These are phyloP conservation scores for Setaria viridis DNA, from an alignment of 202 grass and related monocot genomes.

Conservation along the genomic window DNA sequence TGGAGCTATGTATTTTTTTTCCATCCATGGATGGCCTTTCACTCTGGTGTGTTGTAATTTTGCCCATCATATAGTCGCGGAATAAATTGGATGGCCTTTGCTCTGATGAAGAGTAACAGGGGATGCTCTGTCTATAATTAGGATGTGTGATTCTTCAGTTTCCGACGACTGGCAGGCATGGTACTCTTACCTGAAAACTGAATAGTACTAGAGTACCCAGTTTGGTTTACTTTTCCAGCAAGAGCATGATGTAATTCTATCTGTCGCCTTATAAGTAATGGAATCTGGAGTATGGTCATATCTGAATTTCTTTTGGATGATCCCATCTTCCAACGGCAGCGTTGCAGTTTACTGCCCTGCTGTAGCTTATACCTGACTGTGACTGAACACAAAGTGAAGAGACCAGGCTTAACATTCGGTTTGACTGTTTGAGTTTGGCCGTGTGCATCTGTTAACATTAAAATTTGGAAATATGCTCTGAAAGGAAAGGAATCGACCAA, in stretches of 20 bases:
- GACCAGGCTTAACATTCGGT: too few species aligned
- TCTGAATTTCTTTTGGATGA: background rate
- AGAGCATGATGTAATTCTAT: background rate
- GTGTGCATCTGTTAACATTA: too few species aligned
- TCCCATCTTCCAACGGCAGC: background rate
- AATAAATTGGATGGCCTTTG: background rate
- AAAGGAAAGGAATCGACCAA: too few species aligned
- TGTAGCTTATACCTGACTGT: too few species aligned
- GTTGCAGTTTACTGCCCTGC: background rate
- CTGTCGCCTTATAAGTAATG: background rate
- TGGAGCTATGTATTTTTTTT: too few species aligned
- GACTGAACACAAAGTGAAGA: too few species aligned
- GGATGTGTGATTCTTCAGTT: background rate
- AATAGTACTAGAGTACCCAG: background rate
- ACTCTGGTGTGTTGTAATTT: background rate
- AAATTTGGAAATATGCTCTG: too few species aligned
- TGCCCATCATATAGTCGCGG: background rate
- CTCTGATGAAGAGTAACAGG: background rate
- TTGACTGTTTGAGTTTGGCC: too few species aligned
- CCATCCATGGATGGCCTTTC: too few species aligned
- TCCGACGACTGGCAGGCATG: background rate
- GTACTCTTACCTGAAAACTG: background rate
- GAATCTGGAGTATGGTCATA: background rate
- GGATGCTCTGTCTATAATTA: background rate
- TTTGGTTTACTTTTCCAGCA: background rate